Conservation (phyloP, 192 early-diverging fungal genomes). For the Cetraspora pellucida region DNA sequence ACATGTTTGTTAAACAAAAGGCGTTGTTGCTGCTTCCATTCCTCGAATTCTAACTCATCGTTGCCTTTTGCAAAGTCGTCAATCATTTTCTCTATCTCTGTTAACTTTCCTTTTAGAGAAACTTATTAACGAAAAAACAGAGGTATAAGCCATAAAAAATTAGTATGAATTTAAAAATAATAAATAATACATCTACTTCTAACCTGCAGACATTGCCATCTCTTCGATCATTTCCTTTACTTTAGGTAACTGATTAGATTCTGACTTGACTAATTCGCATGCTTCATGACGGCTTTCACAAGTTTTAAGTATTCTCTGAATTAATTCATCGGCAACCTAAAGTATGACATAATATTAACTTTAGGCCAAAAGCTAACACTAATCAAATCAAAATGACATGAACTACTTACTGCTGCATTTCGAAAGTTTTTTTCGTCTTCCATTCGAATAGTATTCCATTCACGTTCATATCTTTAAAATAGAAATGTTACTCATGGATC, state of each 20-base stretch:
- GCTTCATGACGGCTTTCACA: constrained; percentile 30
- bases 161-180: background rate
- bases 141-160: background rate
- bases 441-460: constrained; percentile 19
- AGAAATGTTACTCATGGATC: background rate
- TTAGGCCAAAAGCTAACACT: background rate
- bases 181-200: background rate
- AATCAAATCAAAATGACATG: background rate
- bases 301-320: background rate
- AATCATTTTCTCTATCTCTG: constrained; percentile 30
- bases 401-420: constrained; percentile 22
- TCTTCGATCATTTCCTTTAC: constrained; percentile 25
- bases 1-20: constrained; percentile 1
- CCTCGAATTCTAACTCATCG: constrained; percentile 10
- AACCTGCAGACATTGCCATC: constrained; percentile 13
- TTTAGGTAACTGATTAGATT: constrained; percentile 27
- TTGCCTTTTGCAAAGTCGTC: constrained; percentile 15
- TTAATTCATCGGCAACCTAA: constrained; percentile 25
- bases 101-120: constrained; percentile 22
- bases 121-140: constrained; percentile 15
- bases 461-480: constrained; percentile 18
- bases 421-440: constrained; percentile 24
- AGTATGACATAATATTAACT: background rate
- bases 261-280: constrained; percentile 28
- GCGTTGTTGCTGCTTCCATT: constrained; percentile 22